Conservation (phyloP, 805 yeast species). For the Candida germanica region DNA sequence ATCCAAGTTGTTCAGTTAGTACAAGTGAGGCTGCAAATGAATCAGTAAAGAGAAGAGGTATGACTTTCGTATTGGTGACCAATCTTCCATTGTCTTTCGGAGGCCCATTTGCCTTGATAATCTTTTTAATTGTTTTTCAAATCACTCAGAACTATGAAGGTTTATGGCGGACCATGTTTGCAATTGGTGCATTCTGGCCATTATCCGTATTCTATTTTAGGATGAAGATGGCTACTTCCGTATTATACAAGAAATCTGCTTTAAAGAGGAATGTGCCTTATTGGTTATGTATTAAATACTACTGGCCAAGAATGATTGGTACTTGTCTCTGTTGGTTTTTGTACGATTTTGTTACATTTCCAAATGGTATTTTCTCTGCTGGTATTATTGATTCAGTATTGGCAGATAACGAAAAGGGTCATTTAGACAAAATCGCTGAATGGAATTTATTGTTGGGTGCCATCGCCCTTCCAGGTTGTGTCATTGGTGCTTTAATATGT, state of each 20-base stretch:
- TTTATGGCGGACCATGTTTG: constrained; percentile 70
- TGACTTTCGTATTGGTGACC: constrained; percentile 61
- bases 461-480: constrained; percentile 71
- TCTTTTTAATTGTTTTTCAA: constrained; percentile 65
- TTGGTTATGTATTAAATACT: constrained; percentile 55
- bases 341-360: constrained; percentile 78
- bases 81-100: constrained; percentile 74
- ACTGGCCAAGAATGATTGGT: constrained; percentile 68
- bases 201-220: constrained; percentile 69
- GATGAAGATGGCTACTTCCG: constrained; percentile 63
- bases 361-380: constrained; percentile 69
- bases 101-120: constrained; percentile 69
- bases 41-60: constrained; percentile 60
- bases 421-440: constrained; percentile 60
- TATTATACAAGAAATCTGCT: constrained; percentile 60
- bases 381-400: constrained; percentile 54
- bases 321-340: constrained; percentile 77
- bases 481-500: constrained; percentile 63
- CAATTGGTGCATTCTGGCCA: constrained; percentile 67
- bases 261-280: constrained; percentile 48
- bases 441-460: constrained; percentile 68
- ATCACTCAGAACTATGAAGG: constrained; percentile 51
- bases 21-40: constrained; percentile 77
- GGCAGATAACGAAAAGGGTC: constrained; percentile 22
- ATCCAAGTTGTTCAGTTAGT: constrained; percentile 64